These are phyloP conservation scores for Rhizoclosmatium globosum DNA, from an alignment of 192 early-diverging fungal genomes.

Conservation along the genomic window DNA sequence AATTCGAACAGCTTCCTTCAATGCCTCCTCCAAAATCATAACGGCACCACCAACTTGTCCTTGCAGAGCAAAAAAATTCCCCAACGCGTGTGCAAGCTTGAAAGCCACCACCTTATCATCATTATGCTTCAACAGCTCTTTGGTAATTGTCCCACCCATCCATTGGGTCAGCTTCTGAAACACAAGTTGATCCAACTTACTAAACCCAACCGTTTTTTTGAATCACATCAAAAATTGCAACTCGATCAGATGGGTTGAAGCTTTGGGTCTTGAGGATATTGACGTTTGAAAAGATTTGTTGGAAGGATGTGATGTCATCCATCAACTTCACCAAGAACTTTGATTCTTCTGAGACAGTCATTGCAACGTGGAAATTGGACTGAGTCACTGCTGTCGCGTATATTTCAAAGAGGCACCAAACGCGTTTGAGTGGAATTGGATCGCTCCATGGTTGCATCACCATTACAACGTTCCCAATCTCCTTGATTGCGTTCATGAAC, in stretches of 20 bases:
- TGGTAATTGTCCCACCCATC: not conserved
- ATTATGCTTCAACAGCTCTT: constrained; percentile 1
- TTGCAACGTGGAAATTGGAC: constrained; percentile 33
- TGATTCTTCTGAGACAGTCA: not conserved
- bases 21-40: not conserved
- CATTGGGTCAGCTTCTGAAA: not conserved
- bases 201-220: constrained; percentile 12
- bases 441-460: constrained; percentile 35
- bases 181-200: not conserved
- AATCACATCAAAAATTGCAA: not conserved
- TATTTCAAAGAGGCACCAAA: constrained; percentile 44
- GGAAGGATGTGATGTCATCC: no score
- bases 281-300: no score
- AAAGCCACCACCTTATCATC: not conserved
- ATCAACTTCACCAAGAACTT: no score
- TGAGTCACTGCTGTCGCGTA: constrained; percentile 16
- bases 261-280: no score
- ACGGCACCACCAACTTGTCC: not conserved
- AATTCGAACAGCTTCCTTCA: not conserved
- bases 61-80: not conserved
- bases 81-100: not conserved
- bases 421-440: constrained; percentile 21
- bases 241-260: not conserved
- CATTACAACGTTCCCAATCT: constrained; percentile 35
- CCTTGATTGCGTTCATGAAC: constrained; percentile 39